Evolutionary conservation across 129 eudicot species (phyloP), one percentile per base, ranked within the genome.

Genomic region (Cynara cardunculus): DNA sequence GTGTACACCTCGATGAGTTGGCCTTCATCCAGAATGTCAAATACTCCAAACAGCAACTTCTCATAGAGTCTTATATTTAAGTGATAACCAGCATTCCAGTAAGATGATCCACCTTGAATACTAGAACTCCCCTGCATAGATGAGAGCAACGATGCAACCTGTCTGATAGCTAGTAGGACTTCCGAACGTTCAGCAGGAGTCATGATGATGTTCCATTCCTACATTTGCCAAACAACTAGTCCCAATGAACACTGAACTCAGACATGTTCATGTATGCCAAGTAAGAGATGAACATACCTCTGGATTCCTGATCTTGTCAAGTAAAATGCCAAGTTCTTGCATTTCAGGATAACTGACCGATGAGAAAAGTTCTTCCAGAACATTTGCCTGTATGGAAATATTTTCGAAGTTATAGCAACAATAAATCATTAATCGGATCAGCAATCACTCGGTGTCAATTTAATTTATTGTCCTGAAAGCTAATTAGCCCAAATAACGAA

Each of bases 11-110:
- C 93, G 32, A 95, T 80, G 64, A 95, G 88, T 65, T 92, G 94
- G 67, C 94, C 91, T 80, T 95, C 99, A 64, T 95, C 99, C 82
- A 95, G 83, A 82, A 88, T 89, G 80, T 95, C 99, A 84, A 95
- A 95, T 66, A 95, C 81, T 46, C 94, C 88, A 77, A 83, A 89
- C 27, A 95, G 89, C 75, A 95, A 84, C 81, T 87, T 95, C 89
- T 90, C 97, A 79, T 95, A 95, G 56, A 95, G 93, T 67, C 97
- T 88, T 66, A 90, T 78, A 59, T 90, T 88, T 71, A 95, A 85
- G 77, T 89, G 97, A 86, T 95, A 90, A 74, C 94, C 87, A 85
- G 89, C 69, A 64, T 86, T 84, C 96, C 92, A 91, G 72, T 77
- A 89, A 83, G 88, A 89, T 79, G 93, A 87, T 85, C 86, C 93